Evolutionary conservation across 2,329 filamentous ascomycete genomes (phyloP).

Genomic region (Achaetomium macrosporum): DNA sequence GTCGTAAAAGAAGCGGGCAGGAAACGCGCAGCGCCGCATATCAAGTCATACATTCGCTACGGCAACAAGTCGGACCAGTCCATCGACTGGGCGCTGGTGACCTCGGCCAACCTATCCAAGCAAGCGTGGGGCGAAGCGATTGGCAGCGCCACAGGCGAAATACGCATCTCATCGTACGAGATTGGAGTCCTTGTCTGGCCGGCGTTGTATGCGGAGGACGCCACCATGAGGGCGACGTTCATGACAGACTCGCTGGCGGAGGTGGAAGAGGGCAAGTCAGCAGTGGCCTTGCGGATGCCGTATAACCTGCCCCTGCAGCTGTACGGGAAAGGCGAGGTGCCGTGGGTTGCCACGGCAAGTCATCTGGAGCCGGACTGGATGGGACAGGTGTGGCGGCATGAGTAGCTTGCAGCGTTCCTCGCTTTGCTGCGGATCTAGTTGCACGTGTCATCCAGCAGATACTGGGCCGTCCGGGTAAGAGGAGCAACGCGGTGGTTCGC

Average conservation of each 20-base stretch:
- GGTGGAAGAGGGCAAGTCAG: conserved; percentile 24
- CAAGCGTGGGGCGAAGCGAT: conserved; percentile 76
- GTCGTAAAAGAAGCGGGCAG: conserved; percentile 49
- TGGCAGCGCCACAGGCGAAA: conserved; percentile 45
- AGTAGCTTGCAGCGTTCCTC: background rate
- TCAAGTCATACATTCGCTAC: conserved; percentile 81
- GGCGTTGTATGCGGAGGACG: conserved; percentile 42
- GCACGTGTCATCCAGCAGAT: background rate
- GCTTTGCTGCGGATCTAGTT: background rate
- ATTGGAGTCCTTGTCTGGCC: conserved; percentile 82
- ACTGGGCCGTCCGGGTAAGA: too few species aligned
- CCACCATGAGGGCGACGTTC: conserved; percentile 65
- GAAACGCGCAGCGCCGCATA: conserved; percentile 71
- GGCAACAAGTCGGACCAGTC: conserved; percentile 30
- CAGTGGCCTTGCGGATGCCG: conserved; percentile 72
- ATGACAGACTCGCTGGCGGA: conserved; percentile 42
- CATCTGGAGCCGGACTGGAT: conserved; percentile 59
- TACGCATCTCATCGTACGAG: conserved; percentile 76
- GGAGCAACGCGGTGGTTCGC: conserved; percentile 4
- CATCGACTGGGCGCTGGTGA: conserved; percentile 81
- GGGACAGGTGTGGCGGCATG: conserved; percentile 37
- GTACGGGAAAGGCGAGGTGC: conserved; percentile 59
- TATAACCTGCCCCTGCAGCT: conserved; percentile 69
- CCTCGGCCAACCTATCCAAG: conserved; percentile 85
- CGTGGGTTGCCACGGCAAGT: conserved; percentile 66